Evolutionary conservation across 148 eudicot species (phyloP).

Genomic region (Rhododendron simsii): DNA sequence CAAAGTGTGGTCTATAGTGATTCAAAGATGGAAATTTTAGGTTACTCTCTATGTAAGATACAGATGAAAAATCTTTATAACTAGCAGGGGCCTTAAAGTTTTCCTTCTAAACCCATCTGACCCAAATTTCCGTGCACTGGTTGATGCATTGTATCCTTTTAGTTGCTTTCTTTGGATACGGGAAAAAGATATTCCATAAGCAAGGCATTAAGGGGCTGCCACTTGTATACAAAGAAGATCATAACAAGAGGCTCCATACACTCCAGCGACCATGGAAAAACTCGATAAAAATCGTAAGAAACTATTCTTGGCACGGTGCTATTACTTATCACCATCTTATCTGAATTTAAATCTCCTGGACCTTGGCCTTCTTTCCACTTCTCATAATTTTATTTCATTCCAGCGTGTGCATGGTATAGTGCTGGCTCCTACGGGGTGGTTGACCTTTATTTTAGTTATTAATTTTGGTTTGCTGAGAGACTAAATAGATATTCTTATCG

Average conservation of each 20-base stretch:
- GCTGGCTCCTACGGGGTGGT: neutral
- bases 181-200: neutral
- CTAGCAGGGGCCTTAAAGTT: neutral
- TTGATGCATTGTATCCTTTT: neutral
- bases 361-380: neutral
- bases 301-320: neutral
- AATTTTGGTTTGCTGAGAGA: neutral
- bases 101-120: neutral
- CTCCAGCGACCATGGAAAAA: neutral
- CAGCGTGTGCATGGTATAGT: no score
- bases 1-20: neutral
- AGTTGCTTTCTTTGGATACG: neutral
- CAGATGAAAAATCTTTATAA: neutral
- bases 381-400: neutral
- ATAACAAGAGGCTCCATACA: neutral
- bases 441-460: neutral
- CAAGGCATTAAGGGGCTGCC: neutral
- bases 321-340: neutral
- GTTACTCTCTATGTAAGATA: neutral
- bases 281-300: neutral
- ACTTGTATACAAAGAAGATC: neutral
- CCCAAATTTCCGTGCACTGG: neutral
- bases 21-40: neutral
- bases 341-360: neutral
- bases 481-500: neutral